These are phyloP conservation scores for Ilyonectria sp. DNA, from an alignment of 2,329 filamentous ascomycete species.

Conservation along the genomic window DNA sequence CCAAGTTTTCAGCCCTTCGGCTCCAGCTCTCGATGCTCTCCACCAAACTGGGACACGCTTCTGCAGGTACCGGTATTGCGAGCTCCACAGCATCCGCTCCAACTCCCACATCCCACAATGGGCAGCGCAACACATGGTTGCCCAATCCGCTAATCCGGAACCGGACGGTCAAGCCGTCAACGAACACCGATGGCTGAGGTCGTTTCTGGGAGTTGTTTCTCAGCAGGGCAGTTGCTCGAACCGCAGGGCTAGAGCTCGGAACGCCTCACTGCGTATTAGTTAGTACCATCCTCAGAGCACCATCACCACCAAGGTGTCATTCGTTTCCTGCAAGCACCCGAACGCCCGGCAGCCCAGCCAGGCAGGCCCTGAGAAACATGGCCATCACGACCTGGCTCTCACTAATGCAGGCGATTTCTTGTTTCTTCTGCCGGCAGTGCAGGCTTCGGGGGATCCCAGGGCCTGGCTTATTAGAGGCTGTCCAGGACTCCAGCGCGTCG, in stretches of 20 bases:
- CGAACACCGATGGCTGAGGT: slow-evolving; percentile 5
- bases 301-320: slow-evolving; percentile 29
- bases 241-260: background rate
- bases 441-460: slow-evolving; percentile 1
- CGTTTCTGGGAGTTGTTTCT: slow-evolving; percentile 3
- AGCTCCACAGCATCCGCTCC: slow-evolving; percentile 24
- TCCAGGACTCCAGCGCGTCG: background rate
- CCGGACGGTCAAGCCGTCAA: slow-evolving; percentile 3
- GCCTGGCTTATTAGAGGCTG: background rate
- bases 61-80: slow-evolving; percentile 30
- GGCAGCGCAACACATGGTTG: slow-evolving; percentile 17
- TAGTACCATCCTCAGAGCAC: background rate
- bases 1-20: background rate
- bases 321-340: slow-evolving; percentile 15
- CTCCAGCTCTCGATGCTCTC: slow-evolving; percentile 8
- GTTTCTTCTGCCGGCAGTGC: slow-evolving; percentile 14
- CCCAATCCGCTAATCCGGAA: slow-evolving; percentile 29
- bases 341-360: slow-evolving; percentile 2
- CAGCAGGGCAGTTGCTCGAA: background rate
- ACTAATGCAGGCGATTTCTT: slow-evolving; percentile 17
- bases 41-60: slow-evolving; percentile 32
- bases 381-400: background rate
- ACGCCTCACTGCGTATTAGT: background rate
- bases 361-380: slow-evolving; percentile 12
- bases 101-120: slow-evolving; percentile 26